These are phyloP conservation scores for Rhizopogon rudus DNA, from an alignment of 768 basidiomycete genomes.

Conservation along the genomic window DNA sequence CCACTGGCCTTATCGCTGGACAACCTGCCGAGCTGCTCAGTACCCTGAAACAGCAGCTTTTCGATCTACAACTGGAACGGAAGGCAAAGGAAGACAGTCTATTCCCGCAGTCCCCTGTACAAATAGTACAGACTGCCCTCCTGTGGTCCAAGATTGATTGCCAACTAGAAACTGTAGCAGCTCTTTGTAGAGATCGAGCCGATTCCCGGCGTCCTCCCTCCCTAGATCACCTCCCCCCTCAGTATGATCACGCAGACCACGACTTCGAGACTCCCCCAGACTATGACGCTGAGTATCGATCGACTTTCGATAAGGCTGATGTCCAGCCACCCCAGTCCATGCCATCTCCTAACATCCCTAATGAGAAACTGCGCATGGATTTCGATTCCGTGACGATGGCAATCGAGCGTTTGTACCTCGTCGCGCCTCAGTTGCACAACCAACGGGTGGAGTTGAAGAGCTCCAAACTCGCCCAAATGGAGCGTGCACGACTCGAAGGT, in stretches of 20 bases:
- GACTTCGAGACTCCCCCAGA: conserved; percentile 21
- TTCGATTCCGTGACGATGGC: conserved; percentile 82
- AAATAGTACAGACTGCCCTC: conserved; percentile 54
- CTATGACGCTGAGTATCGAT: conserved; percentile 12
- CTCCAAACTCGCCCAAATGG: conserved; percentile 66
- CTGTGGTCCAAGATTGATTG: conserved; percentile 75
- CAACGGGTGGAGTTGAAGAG: conserved; percentile 89
- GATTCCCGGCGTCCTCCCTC: conserved; percentile 4
- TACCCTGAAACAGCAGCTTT: conserved; percentile 62
- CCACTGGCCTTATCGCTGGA: conserved; percentile 8
- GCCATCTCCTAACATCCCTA: conserved; percentile 11
- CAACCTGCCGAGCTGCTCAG: conserved; percentile 43
- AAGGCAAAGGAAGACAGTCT: neutral
- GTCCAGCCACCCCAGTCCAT: conserved; percentile 7
- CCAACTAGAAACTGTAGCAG: conserved; percentile 63
- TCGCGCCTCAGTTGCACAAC: conserved; percentile 84
- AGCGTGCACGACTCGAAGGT: conserved; percentile 54
- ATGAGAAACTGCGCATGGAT: conserved; percentile 56
- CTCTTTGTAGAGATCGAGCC: conserved; percentile 60
- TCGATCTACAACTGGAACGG: conserved; percentile 48
- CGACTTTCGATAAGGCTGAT: conserved; percentile 7
- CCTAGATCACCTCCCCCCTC: conserved; percentile 41
- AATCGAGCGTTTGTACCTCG: conserved; percentile 83
- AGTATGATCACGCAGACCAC: conserved; percentile 40
- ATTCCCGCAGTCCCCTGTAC: conserved; percentile 30